A percentile compares a stretch with the other conserved stretches of the same genome.
Conservation (phyloP, 352 stramenopile species). For the Pythium apleroticum region DNA sequence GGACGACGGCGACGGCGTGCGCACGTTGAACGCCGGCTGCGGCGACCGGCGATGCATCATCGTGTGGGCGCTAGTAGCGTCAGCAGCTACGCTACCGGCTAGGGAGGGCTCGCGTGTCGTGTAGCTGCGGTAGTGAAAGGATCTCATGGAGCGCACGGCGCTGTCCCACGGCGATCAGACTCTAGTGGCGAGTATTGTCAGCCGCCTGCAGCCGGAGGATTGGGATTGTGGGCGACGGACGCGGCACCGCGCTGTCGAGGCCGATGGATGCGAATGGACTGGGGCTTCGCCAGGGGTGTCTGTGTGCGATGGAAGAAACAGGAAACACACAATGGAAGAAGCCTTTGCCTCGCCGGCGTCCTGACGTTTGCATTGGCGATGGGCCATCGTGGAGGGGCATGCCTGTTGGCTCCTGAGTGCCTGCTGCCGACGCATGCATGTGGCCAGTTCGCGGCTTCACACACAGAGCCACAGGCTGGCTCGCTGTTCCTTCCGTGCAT, state of each 20-base stretch:
- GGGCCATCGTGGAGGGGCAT: constrained; percentile 1
- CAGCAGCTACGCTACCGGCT: neutral
- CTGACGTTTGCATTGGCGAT: too few species aligned
- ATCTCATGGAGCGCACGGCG: neutral
- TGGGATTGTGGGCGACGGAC: constrained; percentile 3
- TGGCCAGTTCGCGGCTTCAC: neutral
- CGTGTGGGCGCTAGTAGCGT: neutral
- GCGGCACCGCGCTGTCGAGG: neutral
- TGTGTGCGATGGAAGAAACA: constrained; percentile 3
- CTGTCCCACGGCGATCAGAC: neutral
- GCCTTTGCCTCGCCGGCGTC: neutral
- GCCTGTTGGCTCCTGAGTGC: neutral
- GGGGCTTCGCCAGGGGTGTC: neutral
- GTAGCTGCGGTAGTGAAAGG: neutral
- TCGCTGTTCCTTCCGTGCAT: constrained; percentile 14
- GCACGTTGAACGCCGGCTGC: neutral
- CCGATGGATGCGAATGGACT: constrained; percentile 1
- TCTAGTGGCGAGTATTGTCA: neutral
- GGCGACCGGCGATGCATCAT: neutral
- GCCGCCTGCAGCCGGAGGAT: neutral
- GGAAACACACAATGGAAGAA: constrained; percentile 8
- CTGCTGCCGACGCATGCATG: neutral
- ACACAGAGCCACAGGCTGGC: neutral
- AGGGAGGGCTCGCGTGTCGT: neutral
- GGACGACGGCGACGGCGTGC: constrained; percentile 18